Percentiles rank a stretch among this genome's conserved stretches.
These are phyloP conservation scores for Monilinia fructicola DNA, from an alignment of 2,329 filamentous ascomycete genomes.

Conservation along the genomic window DNA sequence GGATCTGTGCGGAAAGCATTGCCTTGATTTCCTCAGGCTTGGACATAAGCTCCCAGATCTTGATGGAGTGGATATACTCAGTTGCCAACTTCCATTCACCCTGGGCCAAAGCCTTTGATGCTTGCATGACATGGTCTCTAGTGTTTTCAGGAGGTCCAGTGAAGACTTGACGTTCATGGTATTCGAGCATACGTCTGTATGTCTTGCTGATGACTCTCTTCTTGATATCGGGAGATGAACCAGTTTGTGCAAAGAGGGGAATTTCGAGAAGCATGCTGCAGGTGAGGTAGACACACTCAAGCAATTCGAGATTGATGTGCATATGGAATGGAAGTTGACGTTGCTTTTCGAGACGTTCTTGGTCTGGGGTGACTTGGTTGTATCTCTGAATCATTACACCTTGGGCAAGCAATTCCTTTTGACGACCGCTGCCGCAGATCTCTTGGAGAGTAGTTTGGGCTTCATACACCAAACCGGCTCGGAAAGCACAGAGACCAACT, in stretches of 20 bases:
- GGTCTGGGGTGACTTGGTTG: constrained; percentile 93
- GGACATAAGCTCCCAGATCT: constrained; percentile 99
- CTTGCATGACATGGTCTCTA: constrained; percentile 98
- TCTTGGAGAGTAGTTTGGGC: constrained; percentile 97
- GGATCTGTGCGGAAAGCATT: constrained; percentile 97
- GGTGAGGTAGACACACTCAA: constrained; percentile 97
- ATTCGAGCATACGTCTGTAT: constrained; percentile 98
- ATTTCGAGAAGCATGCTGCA: constrained; percentile 99
- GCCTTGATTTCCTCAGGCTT: constrained; percentile 89
- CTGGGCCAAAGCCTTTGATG: constrained; percentile 91
- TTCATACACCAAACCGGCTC: constrained; percentile 93
- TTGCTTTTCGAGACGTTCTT: constrained; percentile 95
- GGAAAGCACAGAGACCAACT: constrained; percentile 97
- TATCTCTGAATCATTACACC: constrained; percentile 98
- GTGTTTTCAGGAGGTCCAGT: constrained; percentile 98
- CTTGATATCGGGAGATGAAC: constrained; percentile 93
- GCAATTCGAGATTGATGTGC: constrained; percentile 98
- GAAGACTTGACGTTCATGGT: constrained; percentile 99
- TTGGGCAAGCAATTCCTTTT: constrained; percentile 97
- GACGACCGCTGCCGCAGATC: constrained; percentile 93
- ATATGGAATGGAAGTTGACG: constrained; percentile 99
- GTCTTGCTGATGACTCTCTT: constrained; percentile 99
- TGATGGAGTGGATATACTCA: constrained; percentile 93
- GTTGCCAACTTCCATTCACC: constrained; percentile 99
- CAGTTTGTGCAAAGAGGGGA: constrained; percentile 91